Evolutionary conservation across 2,329 filamentous ascomycete genomes (phyloP).

Genomic region (Pseudogymnoascus sp.): DNA sequence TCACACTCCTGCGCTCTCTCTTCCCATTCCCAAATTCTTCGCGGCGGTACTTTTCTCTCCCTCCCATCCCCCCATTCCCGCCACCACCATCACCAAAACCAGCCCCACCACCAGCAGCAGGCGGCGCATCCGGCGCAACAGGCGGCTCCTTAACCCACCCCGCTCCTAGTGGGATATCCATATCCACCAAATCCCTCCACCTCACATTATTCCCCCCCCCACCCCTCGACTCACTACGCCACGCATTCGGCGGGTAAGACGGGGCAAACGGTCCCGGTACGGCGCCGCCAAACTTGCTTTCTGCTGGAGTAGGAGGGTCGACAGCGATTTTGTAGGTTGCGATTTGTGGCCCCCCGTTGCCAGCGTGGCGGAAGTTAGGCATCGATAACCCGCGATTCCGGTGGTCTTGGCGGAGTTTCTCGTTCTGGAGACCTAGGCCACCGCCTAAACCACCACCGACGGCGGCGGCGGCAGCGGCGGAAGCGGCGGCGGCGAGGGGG

Average conservation of each 20-base stretch:
- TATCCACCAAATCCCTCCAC: conserved; percentile 17
- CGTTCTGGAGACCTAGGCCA: background rate
- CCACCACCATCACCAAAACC: background rate
- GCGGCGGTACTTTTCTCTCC: conserved; percentile 12
- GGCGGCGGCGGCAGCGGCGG: background rate
- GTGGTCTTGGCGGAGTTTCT: background rate
- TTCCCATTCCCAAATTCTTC: conserved; percentile 10
- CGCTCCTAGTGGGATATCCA: background rate
- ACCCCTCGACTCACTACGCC: conserved; percentile 34
- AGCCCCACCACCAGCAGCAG: background rate
- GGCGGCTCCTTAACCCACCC: background rate
- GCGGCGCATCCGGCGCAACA: background rate
- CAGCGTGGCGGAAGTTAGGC: background rate
- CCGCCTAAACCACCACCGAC: background rate
- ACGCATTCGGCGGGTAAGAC: conserved; percentile 27
- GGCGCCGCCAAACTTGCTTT: conserved; percentile 14
- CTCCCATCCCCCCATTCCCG: conserved; percentile 26
- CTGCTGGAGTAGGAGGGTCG: background rate
- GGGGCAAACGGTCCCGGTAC: conserved; percentile 21
- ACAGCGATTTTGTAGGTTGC: conserved; percentile 16
- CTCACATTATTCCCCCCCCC: conserved; percentile 19
- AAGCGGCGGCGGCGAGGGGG: background rate
- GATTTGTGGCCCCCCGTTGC: background rate
- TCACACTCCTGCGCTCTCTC: background rate
- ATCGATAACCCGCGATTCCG: background rate